Evolutionary conservation across 148 eudicot species (phyloP).

Genomic region (Vaccinium macrocarpon): DNA sequence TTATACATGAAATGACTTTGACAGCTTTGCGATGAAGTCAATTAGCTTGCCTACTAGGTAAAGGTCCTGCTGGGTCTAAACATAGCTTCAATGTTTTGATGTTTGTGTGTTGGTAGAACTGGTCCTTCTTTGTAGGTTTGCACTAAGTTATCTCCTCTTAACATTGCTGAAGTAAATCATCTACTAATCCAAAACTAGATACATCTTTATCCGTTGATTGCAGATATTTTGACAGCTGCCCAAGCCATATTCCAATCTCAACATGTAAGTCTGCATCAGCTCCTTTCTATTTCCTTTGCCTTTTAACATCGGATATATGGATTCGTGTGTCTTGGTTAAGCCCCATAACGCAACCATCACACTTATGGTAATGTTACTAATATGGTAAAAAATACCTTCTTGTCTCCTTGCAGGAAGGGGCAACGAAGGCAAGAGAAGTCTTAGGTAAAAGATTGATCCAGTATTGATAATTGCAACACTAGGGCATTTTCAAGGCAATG

Average conservation of each 20-base stretch:
- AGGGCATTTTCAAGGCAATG: slow-evolving; percentile 4
- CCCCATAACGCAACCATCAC: neutral
- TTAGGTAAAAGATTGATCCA: slow-evolving; percentile 47
- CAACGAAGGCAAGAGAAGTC: slow-evolving; percentile 61
- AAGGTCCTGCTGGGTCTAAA: neutral
- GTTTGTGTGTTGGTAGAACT: neutral
- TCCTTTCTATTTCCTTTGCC: neutral
- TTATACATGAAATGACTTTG: neutral
- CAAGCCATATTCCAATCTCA: slow-evolving; percentile 73
- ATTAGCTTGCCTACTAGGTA: neutral
- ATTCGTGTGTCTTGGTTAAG: slow-evolving; percentile 7
- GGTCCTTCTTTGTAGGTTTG: slow-evolving; percentile 4
- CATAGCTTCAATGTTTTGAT: neutral
- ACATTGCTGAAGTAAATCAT: slow-evolving; percentile 1
- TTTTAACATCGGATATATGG: neutral
- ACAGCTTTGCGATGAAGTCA: neutral
- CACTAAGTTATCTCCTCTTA: neutral
- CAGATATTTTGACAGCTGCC: slow-evolving; percentile 84
- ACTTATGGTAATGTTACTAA: neutral
- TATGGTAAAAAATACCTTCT: neutral
- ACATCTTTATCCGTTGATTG: slow-evolving; percentile 18
- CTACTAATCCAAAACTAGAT: slow-evolving; percentile 7
- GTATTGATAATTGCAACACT: neutral
- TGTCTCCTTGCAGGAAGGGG: slow-evolving; percentile 65
- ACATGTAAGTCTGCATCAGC: slow-evolving; percentile 50